A percentile compares a stretch with the other conserved stretches of the same genome.
Evolutionary conservation across 306 rosid genomes (phyloP).

Genomic region (Pterocarpus santalinus): DNA sequence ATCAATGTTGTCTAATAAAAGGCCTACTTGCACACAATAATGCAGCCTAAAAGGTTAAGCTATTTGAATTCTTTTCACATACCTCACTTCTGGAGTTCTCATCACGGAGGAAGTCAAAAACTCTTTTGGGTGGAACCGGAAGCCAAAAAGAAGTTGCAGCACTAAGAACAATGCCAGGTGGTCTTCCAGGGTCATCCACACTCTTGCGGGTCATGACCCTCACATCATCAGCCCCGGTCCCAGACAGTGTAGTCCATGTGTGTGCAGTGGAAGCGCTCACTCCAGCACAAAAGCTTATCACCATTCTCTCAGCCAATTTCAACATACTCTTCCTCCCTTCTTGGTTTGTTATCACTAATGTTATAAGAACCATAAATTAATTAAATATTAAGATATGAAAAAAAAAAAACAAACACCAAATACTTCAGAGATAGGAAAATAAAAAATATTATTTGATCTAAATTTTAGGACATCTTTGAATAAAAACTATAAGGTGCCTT

Average conservation of each 20-base stretch:
- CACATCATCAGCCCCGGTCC: slow-evolving; percentile 95
- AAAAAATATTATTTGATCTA: not conserved
- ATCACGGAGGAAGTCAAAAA: slow-evolving; percentile 90
- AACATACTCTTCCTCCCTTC: slow-evolving; percentile 97
- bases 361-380: not conserved
- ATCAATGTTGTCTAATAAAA: slow-evolving; percentile 15
- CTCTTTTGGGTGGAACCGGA: slow-evolving; percentile 84
- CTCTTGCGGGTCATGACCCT: slow-evolving; percentile 97
- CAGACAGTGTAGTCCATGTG: slow-evolving; percentile 91
- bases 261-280: slow-evolving; percentile 97
- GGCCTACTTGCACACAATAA: slow-evolving; percentile 18
- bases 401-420: not conserved
- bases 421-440: not conserved
- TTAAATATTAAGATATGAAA: not conserved
- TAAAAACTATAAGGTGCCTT: too few relatives aligned
- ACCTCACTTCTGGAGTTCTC: slow-evolving; percentile 96
- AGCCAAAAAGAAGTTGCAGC: slow-evolving; percentile 99
- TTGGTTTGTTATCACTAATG: slow-evolving; percentile 84
- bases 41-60: not conserved
- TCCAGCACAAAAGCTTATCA: slow-evolving; percentile 92
- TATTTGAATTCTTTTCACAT: not conserved
- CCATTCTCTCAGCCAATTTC: slow-evolving; percentile 98
- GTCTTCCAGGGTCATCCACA: slow-evolving; percentile 94
- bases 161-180: slow-evolving; percentile 92
- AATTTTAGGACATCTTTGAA: too few relatives aligned